Base-by-base conservation (phyloP, 1,284 basidiomycete genomes). In the Malassezia caprae region DNA sequence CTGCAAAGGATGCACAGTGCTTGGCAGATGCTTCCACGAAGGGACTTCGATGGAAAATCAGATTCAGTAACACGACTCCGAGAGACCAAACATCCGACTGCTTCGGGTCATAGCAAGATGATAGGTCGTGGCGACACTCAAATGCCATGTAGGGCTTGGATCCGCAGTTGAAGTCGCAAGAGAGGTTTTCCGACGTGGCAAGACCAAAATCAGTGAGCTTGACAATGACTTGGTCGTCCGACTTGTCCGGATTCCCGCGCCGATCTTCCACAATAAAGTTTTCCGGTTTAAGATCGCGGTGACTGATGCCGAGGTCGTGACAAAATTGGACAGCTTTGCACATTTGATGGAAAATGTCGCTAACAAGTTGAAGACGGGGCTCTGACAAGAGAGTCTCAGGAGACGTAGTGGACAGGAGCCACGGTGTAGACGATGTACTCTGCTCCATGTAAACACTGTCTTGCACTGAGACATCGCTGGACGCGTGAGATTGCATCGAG, bases 131-230 rank as follows among this genome's bases (percentile, higher is more conserved):
- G 75, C 90, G 86, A 77, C 93, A 96, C 80, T 98, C 91, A 76
- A 86, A 96, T 68, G 90, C 91, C 93, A 98, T 96, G 78, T 98
- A 98, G 0, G 93, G 93, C 60, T 91, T 90, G 76, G 88, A 93
- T 54, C 93, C 93, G 77, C 94, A 98, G 75, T 96, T 91, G 81
- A 98, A 91, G 77, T 98, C 93, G 58, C 87, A 84, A 60, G 87
- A 90, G 57, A 87, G 83, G 59, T 82, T 76, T 67, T 96, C 89
- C 11, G 83, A 86, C 0, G 91, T 96, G 8, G 90, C 90, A 32
- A 99, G 78, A 34, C 93, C 93, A 79, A 96, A 99, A 77, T 99
- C 93, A 24, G 90, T 86, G 60, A 98, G 82, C 79, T 99, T 99
- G 79, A 96, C 82, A 26, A 81, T 76, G 19, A 82, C 80, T 6